Evolutionary conservation across 345 rosid genomes (phyloP).

Genomic region (Trapa bicornis): DNA sequence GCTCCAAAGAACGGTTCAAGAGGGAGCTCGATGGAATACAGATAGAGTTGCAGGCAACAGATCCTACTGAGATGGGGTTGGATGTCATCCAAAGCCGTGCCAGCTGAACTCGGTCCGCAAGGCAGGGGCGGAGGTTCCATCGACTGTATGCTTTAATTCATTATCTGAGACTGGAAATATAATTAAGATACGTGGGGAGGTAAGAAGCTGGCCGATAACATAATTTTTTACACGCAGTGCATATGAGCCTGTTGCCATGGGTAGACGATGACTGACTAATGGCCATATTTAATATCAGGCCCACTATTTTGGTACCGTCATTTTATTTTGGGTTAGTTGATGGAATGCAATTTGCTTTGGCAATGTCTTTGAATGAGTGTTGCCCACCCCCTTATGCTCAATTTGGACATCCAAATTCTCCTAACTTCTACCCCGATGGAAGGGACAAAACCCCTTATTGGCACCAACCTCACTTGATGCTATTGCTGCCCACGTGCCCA

Average conservation of each 20-base stretch:
- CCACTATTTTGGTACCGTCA: not conserved
- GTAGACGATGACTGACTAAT: not conserved
- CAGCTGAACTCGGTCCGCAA: slow-evolving; percentile 12
- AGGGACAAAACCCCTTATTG: not conserved
- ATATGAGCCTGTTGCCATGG: not conserved
- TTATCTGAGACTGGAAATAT: not conserved
- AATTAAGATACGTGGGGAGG: slow-evolving; percentile 12
- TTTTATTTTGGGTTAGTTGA: not conserved
- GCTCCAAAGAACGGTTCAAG: slow-evolving; percentile 29
- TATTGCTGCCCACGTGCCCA: slow-evolving; percentile 2
- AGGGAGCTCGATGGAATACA: slow-evolving; percentile 29
- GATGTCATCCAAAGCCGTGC: slow-evolving; percentile 30
- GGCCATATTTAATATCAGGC: not conserved
- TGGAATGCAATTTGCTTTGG: not conserved
- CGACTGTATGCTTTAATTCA: not conserved
- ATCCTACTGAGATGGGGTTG: slow-evolving; percentile 30
- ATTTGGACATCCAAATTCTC: not conserved
- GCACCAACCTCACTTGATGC: not conserved
- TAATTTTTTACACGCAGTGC: slow-evolving; percentile 8
- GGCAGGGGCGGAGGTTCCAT: not conserved
- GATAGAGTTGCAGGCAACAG: slow-evolving; percentile 25
- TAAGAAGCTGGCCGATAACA: slow-evolving; percentile 11
- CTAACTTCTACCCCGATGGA: not conserved
- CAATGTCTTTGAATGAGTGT: not conserved
- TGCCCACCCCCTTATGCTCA: not conserved